phyloP scores from a whole-genome alignment of 805 yeast genomes.

The Diddensiella santjacobensis region DNA sequence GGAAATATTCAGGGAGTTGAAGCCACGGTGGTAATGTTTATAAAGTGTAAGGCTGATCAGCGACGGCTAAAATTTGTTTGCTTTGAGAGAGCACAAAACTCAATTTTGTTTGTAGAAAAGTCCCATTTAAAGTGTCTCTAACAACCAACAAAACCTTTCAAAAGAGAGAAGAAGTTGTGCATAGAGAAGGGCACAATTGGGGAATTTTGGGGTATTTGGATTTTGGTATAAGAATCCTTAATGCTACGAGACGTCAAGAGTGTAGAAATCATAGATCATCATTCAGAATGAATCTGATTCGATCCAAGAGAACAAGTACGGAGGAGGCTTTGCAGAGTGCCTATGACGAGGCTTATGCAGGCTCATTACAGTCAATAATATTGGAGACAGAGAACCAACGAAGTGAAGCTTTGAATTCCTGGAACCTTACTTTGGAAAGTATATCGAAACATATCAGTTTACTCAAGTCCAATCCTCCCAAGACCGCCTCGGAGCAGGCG shows the following conservation, averaged over 20 bases:
- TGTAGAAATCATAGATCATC: background rate
- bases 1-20: no score
- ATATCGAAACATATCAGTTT: constrained; percentile 33
- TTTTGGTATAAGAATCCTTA: background rate
- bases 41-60: no score
- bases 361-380: constrained; percentile 38
- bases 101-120: no score
- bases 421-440: constrained; percentile 35
- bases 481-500: constrained; percentile 33
- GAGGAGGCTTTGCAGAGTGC: constrained; percentile 32
- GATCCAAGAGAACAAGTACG: constrained; percentile 11
- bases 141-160: no score
- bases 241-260: background rate
- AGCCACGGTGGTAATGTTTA: no score
- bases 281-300: constrained; percentile 18
- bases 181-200: no score
- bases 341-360: constrained; percentile 41
- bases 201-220: background rate
- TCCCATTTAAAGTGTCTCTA: no score
- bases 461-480: constrained; percentile 32
- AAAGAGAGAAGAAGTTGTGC: no score
- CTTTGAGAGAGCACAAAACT: no score
- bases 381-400: constrained; percentile 37
- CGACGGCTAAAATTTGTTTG: no score
- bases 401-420: constrained; percentile 33